Conservation (phyloP, 176 grass and related monocot genomes). For the Oryza coarctata region DNA sequence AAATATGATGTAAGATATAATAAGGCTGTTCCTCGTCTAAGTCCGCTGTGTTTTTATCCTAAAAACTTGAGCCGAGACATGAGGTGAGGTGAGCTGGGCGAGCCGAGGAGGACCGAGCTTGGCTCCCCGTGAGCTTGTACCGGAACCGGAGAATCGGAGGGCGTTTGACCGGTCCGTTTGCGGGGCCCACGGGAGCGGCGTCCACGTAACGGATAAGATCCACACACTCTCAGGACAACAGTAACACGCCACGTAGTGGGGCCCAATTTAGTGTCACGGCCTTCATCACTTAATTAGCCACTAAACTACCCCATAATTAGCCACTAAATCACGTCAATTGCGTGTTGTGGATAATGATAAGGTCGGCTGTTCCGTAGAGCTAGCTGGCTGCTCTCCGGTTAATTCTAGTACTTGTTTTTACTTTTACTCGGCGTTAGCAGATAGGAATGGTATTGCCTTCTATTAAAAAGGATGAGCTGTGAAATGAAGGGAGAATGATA, state of each 20-base stretch:
- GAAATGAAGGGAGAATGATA: too few relatives aligned
- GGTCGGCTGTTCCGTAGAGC: too few relatives aligned
- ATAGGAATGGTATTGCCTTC: too few relatives aligned
- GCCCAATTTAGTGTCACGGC: not conserved
- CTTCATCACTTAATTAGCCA: not conserved
- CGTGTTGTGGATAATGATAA: not conserved
- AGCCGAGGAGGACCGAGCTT: not conserved
- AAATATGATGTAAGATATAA: too few relatives aligned
- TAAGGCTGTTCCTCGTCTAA: too few relatives aligned
- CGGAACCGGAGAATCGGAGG: not conserved
- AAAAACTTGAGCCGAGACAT: not conserved
- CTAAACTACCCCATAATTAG: not conserved
- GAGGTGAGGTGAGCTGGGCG: not conserved
- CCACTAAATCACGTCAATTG: not conserved
- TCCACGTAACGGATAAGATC: constrained; percentile 39
- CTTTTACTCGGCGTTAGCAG: too few relatives aligned
- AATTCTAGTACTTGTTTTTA: too few relatives aligned
- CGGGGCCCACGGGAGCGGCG: not conserved
- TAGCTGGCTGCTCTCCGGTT: too few relatives aligned
- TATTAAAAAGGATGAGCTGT: too few relatives aligned
- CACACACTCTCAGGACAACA: not conserved
- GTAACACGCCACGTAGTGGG: constrained; percentile 18
- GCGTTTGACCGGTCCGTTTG: constrained; percentile 1
- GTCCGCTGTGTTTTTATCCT: too few relatives aligned
- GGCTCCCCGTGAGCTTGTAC: not conserved